These are phyloP conservation scores for Zymoseptoria brevis DNA, from an alignment of 2,329 filamentous ascomycete species.

Conservation along the genomic window DNA sequence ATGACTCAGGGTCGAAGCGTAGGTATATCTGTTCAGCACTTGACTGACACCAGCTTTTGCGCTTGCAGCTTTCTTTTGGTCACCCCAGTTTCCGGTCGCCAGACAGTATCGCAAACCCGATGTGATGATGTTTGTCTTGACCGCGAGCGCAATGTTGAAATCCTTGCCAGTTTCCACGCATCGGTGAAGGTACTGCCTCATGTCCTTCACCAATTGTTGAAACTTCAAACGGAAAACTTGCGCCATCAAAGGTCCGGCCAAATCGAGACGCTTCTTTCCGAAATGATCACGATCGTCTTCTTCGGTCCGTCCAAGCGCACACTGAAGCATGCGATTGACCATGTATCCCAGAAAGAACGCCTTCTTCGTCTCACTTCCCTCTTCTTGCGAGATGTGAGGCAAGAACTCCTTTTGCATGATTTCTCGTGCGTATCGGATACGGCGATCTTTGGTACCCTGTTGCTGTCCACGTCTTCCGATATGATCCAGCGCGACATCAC, in stretches of 20 bases:
- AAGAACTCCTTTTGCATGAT: slow-evolving; percentile 95
- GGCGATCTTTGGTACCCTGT: slow-evolving; percentile 69
- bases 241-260: slow-evolving; percentile 89
- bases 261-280: slow-evolving; percentile 93
- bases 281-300: slow-evolving; percentile 98
- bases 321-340: slow-evolving; percentile 92
- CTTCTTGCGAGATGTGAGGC: slow-evolving; percentile 90
- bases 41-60: slow-evolving; percentile 96
- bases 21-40: slow-evolving; percentile 95
- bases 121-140: slow-evolving; percentile 84
- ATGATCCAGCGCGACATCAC: slow-evolving; percentile 87
- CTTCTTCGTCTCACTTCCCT: slow-evolving; percentile 91
- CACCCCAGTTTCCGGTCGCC: slow-evolving; percentile 97
- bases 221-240: slow-evolving; percentile 92
- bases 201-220: slow-evolving; percentile 80
- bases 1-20: slow-evolving; percentile 93
- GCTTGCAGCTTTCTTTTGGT: slow-evolving; percentile 95
- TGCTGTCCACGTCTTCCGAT: slow-evolving; percentile 87
- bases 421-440: slow-evolving; percentile 84
- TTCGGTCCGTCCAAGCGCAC: slow-evolving; percentile 83
- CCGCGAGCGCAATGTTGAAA: slow-evolving; percentile 82
- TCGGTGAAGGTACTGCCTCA: slow-evolving; percentile 82
- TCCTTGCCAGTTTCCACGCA: slow-evolving; percentile 84
- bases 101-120: slow-evolving; percentile 95
- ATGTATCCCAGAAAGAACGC: slow-evolving; percentile 99